Base-by-base conservation (phyloP, 2,329 filamentous ascomycete genomes). In the Pestalotiopsis sp. region DNA sequence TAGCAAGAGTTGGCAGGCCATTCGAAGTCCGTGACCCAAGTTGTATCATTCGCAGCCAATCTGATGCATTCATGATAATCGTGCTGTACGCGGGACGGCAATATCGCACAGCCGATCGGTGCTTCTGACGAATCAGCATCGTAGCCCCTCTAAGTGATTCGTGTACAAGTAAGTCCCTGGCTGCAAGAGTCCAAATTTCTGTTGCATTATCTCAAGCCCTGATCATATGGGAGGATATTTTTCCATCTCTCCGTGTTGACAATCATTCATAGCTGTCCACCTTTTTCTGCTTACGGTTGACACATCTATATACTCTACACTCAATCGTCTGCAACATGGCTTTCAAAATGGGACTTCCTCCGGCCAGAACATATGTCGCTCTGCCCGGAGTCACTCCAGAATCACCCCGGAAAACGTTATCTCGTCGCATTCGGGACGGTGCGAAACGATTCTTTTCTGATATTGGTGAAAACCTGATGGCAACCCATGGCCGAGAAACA, bases 241-340 rank as follows among this genome's bases (percentile, higher is more conserved):
- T 3, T 52, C 2, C 3, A 17, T 23, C 3, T 12, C 1, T 7
- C 2, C n/a, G 0, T 12, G 5, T 9, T 9, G 1, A 52, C 2
- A n/a, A 23, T 52, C 3, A 7, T 52, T 52, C 17, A 52, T 4
- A 23, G 1, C n/a, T 17, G 3, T 20, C n/a, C 4, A 52, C 45
- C 45, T 52, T 23, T n/a, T 23, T 20, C 45, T 23, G 7, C 31
- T 12, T 3, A 23, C 45, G 1, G 45, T 23, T 7, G 4, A 5
- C n/a, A 7, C 7, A 3, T 9, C 45, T n/a, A n/a, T n/a, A n/a
- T 23, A 52, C 45, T 23, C 11, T n/a, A 20, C 7, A 23, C 45
- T 52, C 1, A 9, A n/a, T 52, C 45, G 9, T n/a, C 45, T 52
- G 6, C 6, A 4, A 23, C n/a, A 52, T 52, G 45, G 4, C 6